Evolutionary conservation across 108 stramenopile species (phyloP), one percentile per base, ranked within the genome.

Genomic region (Cyclotella cryptica): DNA sequence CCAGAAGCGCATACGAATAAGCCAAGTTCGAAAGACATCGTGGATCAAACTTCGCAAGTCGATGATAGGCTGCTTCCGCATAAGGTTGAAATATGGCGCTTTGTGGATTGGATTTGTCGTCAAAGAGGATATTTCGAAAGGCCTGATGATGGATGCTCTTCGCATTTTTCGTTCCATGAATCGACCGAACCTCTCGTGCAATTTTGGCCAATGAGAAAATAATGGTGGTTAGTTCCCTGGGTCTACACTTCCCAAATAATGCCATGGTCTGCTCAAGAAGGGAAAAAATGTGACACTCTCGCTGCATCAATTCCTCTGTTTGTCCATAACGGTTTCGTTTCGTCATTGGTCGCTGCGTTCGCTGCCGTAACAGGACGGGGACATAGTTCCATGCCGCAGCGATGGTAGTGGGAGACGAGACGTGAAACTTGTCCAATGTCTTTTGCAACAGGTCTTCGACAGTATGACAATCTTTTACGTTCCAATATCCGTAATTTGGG

Each of bases 1-100:
- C 24, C 8, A 65, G 3, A 21, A 68, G 17, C 30, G 67, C 67
- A 68, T 52, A 53, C 0, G 67, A 47, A 39, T 52, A 68, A 1
- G 51, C 28, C 18, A 68, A 8, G 67, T 30, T 68, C 1, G 67
- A 28, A 0, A 68, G 22, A 28, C 18, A 9, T 11, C 67, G 14
- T 2, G 67, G 12, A 68, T 53, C 30, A 68, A 39, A 68, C 13
- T 52, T 2, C 12, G 11, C 19, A 22, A 47, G n/a, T 1, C 15
- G 27, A 46, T 47, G 21, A 66, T 26, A 19, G 0, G 65, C 24
- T 28, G 22, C 26, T 15, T 12, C 17, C 21, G 65, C 43, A 13
- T 46, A 17, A 1, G 44, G 24, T 1, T 29, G 51, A 30, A 68
- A 68, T 3, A 68, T 52, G n/a, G 2, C 35, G 28, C 5, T 1